Evolutionary conservation across 352 stramenopile genomes (phyloP), one percentile per base, ranked within the genome.

Genomic region (Globisporangium cederbergense): DNA sequence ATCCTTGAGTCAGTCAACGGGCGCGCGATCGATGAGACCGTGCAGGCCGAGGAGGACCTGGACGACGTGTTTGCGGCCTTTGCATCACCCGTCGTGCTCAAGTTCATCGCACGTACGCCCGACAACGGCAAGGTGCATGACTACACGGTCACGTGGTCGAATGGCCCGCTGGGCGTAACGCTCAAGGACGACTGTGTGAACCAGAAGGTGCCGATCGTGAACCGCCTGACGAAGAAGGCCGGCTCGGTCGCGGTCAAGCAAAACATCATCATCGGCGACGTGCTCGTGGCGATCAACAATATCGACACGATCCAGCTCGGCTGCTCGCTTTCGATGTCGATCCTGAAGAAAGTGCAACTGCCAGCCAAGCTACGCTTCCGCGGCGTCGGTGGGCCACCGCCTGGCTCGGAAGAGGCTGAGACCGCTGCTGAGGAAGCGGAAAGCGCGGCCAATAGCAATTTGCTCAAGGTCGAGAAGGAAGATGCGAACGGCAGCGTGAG

Each of bases 281-380:
- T 95, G 20, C 71, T 95, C 13, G 86, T 93, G 50, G 83, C 86
- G 36, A 95, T 95, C 66, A 95, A 95, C 76, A 95, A 95, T 68
- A 95, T 95, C 30, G 86, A 95, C 60, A 95, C 86, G 18, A 93
- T 95, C 62, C 85, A 93, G 68, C 74, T 95, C 34, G 86, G 86
- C 32, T 95, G 86, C 60, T 93, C 86, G 52, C 69, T 95, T 25
- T 93, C 84, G 34, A 95, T 95, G 86, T 95, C 86, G 30, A 93
- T 95, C 58, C 64, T 95, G 22, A 95, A 95, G 70, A 95, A 95
- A 63, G 86, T 95, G 45, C 86, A 95, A 49, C 60, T 95, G 25
- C 86, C 86, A 2, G 86, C 86, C 2, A 93, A 90, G 67, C 78
- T 95, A 8, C 83, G 83, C 58, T 95, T 95, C 69, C 86, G 86